A percentile compares a stretch with the other conserved stretches of the same genome.
Conservation (phyloP, 768 basidiomycete species). For the Trametes cingulata region DNA sequence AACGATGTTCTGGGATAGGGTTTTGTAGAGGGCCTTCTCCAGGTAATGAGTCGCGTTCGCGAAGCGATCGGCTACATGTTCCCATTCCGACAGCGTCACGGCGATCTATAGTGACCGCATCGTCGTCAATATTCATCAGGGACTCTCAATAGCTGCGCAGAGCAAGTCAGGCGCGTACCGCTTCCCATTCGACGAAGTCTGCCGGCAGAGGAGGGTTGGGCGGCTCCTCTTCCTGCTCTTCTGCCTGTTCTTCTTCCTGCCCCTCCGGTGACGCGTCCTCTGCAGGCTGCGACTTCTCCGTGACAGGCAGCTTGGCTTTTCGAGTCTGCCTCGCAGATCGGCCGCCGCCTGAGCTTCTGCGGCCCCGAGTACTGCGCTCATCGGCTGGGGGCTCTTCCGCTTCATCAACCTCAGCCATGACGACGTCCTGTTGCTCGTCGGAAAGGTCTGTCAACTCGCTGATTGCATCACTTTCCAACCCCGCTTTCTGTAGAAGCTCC, state of each 20-base stretch:
- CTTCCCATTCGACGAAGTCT: constrained; percentile 88
- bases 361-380: constrained; percentile 5
- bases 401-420: constrained; percentile 22
- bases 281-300: background rate
- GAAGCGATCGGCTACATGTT: constrained; percentile 73
- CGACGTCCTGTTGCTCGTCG: constrained; percentile 40
- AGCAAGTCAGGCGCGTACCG: constrained; percentile 48
- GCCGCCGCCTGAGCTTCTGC: background rate
- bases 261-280: background rate
- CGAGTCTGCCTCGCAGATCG: constrained; percentile 1
- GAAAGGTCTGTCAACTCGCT: constrained; percentile 79
- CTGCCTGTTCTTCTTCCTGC: constrained; percentile 20
- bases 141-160: background rate
- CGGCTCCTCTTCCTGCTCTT: constrained; percentile 26
- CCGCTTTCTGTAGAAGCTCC: constrained; percentile 41
- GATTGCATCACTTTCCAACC: constrained; percentile 63
- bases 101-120: constrained; percentile 61
- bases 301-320: background rate
- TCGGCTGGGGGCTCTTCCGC: background rate
- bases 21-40: constrained; percentile 77
- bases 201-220: constrained; percentile 36
- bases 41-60: constrained; percentile 73
- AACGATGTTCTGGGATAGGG: constrained; percentile 63
- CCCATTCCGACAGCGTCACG: constrained; percentile 83
- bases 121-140: background rate